Base-by-base conservation (phyloP, 805 yeast species). In the Candida methanosorbosa region DNA sequence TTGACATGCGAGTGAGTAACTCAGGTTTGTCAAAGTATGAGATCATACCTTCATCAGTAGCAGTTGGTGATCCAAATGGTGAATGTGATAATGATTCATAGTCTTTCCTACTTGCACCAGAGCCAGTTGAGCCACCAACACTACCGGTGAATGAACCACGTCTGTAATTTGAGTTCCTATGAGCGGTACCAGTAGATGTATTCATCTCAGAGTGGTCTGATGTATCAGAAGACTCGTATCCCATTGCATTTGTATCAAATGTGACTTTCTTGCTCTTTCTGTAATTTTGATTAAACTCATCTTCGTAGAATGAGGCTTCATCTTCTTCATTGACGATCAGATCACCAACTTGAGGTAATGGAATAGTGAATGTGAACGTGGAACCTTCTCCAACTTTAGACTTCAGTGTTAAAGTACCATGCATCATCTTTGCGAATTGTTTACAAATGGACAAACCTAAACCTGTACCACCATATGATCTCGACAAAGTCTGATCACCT, bases 401-500 rank as follows among this genome's bases (percentile, higher is more conserved):
- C 37, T 80, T 70, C 33, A 92, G 57, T 2, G 76, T 71, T 58
- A 92, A 72, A 0, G 86, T 76, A 37, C 98, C 96, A 30, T 75
- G 66, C 95, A 86, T 86, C 75, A 85, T 72, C 25, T 68, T 70
- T 0, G 94, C 94, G 33, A 87, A 66, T 56, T 87, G 95, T 35
- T 81, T 64, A 56, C 95, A 87, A 48, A 86, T 86, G 5, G 72
- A 65, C 8, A 33, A 13, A 17, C 35, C 35, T 21, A 33, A 28
- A 13, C 33, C 98, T 0, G 97, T 92, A 45, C 98, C 98, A 38
- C 97, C 97, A 51, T 82, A 80, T 38, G 88, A 84, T 50, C 95
- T 70, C 5, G 95, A 83, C 19, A 86, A 65, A 0, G 96, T 86
- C 56, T 87, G 95, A 51, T 90, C 97, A 35, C 97, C 98, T 61